These are phyloP conservation scores for Trapa incisa DNA, from an alignment of 345 rosid genomes.

Conservation along the genomic window DNA sequence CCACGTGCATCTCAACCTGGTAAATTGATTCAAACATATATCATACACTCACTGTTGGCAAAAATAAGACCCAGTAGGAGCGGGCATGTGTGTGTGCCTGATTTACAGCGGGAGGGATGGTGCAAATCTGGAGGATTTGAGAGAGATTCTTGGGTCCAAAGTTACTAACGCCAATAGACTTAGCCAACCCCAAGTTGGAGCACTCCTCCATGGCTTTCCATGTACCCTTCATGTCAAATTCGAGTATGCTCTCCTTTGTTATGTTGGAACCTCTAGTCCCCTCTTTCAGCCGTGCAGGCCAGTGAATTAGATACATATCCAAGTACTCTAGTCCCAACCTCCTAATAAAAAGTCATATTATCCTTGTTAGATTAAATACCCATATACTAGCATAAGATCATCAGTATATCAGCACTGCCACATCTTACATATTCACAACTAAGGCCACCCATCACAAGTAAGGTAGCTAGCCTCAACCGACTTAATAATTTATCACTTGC, in stretches of 20 bases:
- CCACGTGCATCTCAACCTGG: constrained; percentile 28
- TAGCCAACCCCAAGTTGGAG: constrained; percentile 7
- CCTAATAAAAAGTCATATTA: constrained; percentile 8
- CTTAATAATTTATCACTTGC: too few species aligned
- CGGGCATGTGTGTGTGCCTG: constrained; percentile 24
- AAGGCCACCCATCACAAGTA: too few species aligned
- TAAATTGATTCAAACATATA: not conserved
- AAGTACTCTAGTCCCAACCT: constrained; percentile 19
- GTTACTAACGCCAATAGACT: constrained; percentile 8
- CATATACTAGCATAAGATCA: too few species aligned
- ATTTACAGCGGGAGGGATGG: constrained; percentile 24
- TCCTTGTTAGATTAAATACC: too few species aligned
- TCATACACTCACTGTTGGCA: too few species aligned
- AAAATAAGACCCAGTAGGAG: not conserved
- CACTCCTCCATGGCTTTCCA: constrained; percentile 43
- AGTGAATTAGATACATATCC: constrained; percentile 24
- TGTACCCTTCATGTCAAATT: constrained; percentile 12
- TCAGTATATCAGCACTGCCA: too few species aligned
- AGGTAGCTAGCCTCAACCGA: too few species aligned
- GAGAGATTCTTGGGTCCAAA: constrained; percentile 25
- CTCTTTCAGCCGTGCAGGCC: constrained; percentile 13
- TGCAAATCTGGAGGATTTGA: constrained; percentile 15
- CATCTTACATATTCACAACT: too few species aligned
- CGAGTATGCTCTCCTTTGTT: constrained; percentile 7
- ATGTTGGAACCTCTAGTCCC: not conserved